Evolutionary conservation across 2,329 filamentous ascomycete genomes (phyloP), one percentile per base, ranked within the genome.

Genomic region (Myriosclerotinia scirpicola): DNA sequence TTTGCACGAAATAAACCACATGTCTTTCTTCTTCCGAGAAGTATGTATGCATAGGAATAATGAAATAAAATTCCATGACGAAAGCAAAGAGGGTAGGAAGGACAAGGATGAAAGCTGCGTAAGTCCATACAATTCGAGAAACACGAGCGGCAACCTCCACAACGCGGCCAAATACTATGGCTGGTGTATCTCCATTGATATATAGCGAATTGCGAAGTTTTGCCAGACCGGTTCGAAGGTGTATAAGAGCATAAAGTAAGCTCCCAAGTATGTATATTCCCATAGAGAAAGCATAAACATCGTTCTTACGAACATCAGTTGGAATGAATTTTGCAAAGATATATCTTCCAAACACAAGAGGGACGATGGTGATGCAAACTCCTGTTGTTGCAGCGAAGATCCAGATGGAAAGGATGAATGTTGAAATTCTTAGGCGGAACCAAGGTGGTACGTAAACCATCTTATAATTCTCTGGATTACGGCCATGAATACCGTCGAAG

Each of bases 251-350:
- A 76, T 93, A 96, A 3, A 85, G 80, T 1, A 86, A 74, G 5
- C 85, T 87, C 14, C 91, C 92, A 5, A 97, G 82, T 36, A 92
- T 81, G 76, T 96, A 97, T 52, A 96, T 84, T 17, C 95, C 95
- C 40, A 95, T 87, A 63, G 92, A 96, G 77, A 97, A 97, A 15
- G 95, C 94, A 74, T 99, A 98, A 36, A 99, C 90, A 77, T 99
- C 95, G 78, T 98, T 99, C 75, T 94, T 90, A 52, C 86, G 86
- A 58, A 91, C 85, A 69, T 90, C 84, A 0, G 82, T 79, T 5
- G 92, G 91, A 53, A 97, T 86, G 44, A 93, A 79, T 38, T 84
- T 80, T 56, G 88, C 87, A 75, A 97, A 91, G 69, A 98, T 83
- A 67, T 83, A 84, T 38, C 95, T 90, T 2, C 95, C 95, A 75